Base-by-base conservation (phyloP, 768 basidiomycete species). In the Suillus clintonianus region DNA sequence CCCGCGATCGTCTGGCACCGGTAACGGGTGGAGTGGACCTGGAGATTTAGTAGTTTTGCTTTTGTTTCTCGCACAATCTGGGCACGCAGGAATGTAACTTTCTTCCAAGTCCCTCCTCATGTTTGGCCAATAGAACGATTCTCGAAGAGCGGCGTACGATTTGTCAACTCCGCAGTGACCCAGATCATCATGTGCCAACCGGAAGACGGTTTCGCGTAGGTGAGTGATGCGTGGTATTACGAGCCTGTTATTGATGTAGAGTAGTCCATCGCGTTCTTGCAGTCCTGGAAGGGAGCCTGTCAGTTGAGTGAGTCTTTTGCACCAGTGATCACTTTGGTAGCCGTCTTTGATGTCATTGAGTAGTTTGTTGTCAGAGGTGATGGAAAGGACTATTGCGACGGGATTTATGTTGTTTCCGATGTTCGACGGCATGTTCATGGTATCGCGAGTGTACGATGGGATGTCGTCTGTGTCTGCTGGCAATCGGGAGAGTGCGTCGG, bases 191-290 rank as follows among this genome's bases (percentile, higher is more conserved):
- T 67, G 66, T 22, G 66, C 45, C 0, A 67, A 42, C 2, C 24
- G 43, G 39, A 54, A 67, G 0, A 67, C n/a, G 0, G 10, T 37
- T 27, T 62, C 53, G 0, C 68, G 61, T 71, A 77, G 2, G 66
- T 62, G 62, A 76, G 74, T 37, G 0, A 50, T 2, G 2, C 27
- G 41, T 3, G 57, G 57, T 0, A 63, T 47, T 6, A 63, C 34
- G 15, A 15, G 64, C 34, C 42, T 70, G 68, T 9, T 77, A 69
- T 60, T 80, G 72, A 68, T 76, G 74, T 61, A 63, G 8, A 63
- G 0, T 72, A 77, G 0, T 72, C 61, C 10, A 37, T 57, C 61
- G 74, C 5, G 3, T 1, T 15, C 0, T 67, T 55, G 74, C 74
- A 0, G 73, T 71, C 9, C 74, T 42, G 62, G 53, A 0, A 62